Evolutionary conservation across 2,329 filamentous ascomycete species (phyloP).

Genomic region (Aspergillus candidus): DNA sequence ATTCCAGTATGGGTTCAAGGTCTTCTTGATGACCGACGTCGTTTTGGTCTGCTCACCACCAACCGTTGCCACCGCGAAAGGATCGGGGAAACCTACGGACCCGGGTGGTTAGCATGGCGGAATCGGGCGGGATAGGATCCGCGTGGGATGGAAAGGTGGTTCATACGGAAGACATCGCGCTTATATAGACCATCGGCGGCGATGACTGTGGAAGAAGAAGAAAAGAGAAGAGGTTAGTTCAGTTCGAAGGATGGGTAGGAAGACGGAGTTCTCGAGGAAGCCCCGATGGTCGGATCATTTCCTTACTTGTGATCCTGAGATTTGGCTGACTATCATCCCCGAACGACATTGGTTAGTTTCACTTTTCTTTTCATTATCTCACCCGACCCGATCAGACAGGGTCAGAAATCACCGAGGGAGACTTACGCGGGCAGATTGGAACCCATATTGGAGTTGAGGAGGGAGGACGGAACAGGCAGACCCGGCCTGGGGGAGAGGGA

Average conservation of each 20-base stretch:
- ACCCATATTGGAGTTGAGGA: slow-evolving; percentile 42
- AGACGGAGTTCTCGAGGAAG: too few species aligned
- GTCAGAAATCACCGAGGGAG: slow-evolving; percentile 2
- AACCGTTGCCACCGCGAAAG: slow-evolving; percentile 93
- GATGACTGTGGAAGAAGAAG: slow-evolving; percentile 63
- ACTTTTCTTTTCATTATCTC: background rate
- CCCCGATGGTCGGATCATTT: too few species aligned
- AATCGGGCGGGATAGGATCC: background rate
- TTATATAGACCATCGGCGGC: slow-evolving; percentile 98
- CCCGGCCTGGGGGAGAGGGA: slow-evolving; percentile 20
- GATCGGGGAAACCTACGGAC: slow-evolving; percentile 80
- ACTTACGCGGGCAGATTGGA: slow-evolving; percentile 60
- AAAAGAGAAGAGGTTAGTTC: background rate
- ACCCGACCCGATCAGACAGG: background rate
- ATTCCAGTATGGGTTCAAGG: slow-evolving; percentile 99
- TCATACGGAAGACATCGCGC: slow-evolving; percentile 96
- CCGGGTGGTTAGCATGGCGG: slow-evolving; percentile 11
- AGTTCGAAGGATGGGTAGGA: background rate
- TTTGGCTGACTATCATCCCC: slow-evolving; percentile 62
- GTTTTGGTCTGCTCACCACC: slow-evolving; percentile 98
- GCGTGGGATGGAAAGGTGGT: slow-evolving; percentile 1
- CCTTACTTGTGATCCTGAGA: slow-evolving; percentile 82
- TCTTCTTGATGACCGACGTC: slow-evolving; percentile 95
- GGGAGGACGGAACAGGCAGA: slow-evolving; percentile 17
- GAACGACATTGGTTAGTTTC: slow-evolving; percentile 3